A percentile compares a stretch with the other conserved stretches of the same genome.
phyloP scores from a whole-genome alignment of 1,284 basidiomycete species.

The Sutorius eximius region DNA sequence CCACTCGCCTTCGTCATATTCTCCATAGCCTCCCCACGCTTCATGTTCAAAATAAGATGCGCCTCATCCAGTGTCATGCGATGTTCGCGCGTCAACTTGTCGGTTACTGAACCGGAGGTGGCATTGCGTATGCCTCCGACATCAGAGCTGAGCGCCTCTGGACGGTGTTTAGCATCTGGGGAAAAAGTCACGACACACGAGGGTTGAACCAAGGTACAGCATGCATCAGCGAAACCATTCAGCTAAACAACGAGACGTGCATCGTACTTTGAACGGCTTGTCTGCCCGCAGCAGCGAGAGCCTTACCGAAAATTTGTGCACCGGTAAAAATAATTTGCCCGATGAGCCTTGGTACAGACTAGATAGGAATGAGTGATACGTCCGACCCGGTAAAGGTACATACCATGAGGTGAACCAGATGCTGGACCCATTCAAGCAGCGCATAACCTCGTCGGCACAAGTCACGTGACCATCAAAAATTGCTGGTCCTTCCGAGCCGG shows the following conservation, averaged over 20 bases:
- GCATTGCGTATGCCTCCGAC: slow-evolving; percentile 72
- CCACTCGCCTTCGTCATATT: slow-evolving; percentile 67
- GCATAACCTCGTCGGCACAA: not conserved
- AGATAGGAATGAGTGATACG: slow-evolving; percentile 1
- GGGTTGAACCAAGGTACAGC: not conserved
- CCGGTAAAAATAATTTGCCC: slow-evolving; percentile 84
- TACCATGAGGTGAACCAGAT: slow-evolving; percentile 24
- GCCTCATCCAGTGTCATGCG: slow-evolving; percentile 97
- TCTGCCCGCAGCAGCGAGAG: slow-evolving; percentile 85
- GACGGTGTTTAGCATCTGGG: slow-evolving; percentile 79
- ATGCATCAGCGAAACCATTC: slow-evolving; percentile 7
- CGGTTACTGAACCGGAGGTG: slow-evolving; percentile 69
- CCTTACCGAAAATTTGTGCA: slow-evolving; percentile 86
- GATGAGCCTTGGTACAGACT: slow-evolving; percentile 77
- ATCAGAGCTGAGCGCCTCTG: slow-evolving; percentile 61
- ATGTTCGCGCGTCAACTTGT: slow-evolving; percentile 79
- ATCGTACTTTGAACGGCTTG: slow-evolving; percentile 92
- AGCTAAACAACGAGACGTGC: not conserved
- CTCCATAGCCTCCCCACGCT: slow-evolving; percentile 73
- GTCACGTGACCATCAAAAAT: slow-evolving; percentile 27
- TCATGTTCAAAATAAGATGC: slow-evolving; percentile 89
- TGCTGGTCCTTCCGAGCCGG: not conserved
- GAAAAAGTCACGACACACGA: not conserved
- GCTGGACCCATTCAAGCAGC: not conserved
- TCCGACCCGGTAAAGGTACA: slow-evolving; percentile 4